Evolutionary conservation across 805 yeast genomes (phyloP).

Genomic region (Candida pseudoglaebosa): DNA sequence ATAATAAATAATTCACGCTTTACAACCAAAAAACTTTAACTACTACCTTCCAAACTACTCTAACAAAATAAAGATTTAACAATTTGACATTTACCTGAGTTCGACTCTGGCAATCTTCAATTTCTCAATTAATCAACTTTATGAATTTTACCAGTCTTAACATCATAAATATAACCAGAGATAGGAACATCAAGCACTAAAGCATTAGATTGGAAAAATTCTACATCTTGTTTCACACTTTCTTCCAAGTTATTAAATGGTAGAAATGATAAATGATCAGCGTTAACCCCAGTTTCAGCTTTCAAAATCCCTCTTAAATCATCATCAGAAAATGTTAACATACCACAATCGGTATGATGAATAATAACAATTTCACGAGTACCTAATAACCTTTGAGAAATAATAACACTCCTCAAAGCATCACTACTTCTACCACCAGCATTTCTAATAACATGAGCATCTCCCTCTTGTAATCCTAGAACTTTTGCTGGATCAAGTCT

Average conservation of each 20-base stretch:
- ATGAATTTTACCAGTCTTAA: slow-evolving; percentile 29
- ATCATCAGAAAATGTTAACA: slow-evolving; percentile 37
- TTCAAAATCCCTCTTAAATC: slow-evolving; percentile 22
- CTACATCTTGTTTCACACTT: slow-evolving; percentile 35
- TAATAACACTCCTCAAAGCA: slow-evolving; percentile 35
- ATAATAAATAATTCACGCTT: too few relatives aligned
- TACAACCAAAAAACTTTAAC: too few relatives aligned
- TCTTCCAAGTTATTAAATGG: slow-evolving; percentile 32
- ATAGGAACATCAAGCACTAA: slow-evolving; percentile 35
- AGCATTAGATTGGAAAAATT: slow-evolving; percentile 22
- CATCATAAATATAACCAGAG: slow-evolving; percentile 37
- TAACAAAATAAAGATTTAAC: too few relatives aligned
- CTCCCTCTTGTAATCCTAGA: slow-evolving; percentile 36
- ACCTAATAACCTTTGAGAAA: slow-evolving; percentile 37
- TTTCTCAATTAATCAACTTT: slow-evolving; percentile 14
- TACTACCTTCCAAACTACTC: background rate
- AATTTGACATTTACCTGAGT: too few relatives aligned
- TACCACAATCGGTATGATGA: slow-evolving; percentile 44
- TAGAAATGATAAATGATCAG: slow-evolving; percentile 29
- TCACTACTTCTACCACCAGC: slow-evolving; percentile 43
- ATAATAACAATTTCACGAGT: slow-evolving; percentile 36
- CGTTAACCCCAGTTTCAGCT: slow-evolving; percentile 25
- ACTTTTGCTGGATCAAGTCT: slow-evolving; percentile 35
- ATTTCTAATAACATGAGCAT: slow-evolving; percentile 41
- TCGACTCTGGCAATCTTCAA: background rate